phyloP scores from a whole-genome alignment of 164 flowering plant genomes.

The Houttuynia cordata region DNA sequence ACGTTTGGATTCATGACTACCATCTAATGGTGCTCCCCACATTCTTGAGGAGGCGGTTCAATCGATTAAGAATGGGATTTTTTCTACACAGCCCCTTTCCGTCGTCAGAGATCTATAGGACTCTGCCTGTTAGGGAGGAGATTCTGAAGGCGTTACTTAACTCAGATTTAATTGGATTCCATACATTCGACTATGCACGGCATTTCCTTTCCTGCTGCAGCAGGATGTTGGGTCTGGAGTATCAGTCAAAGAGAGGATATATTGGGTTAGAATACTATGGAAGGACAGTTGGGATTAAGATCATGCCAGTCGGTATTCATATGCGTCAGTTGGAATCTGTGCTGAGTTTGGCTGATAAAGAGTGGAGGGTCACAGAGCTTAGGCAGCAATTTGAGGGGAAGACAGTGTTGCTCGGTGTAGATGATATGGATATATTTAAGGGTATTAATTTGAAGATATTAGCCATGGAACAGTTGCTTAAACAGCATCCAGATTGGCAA shows the following conservation, averaged over 20 bases:
- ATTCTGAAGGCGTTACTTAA: conserved; percentile 60
- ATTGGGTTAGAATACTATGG: conserved; percentile 72
- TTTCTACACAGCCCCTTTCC: conserved; percentile 76
- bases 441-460: conserved; percentile 60
- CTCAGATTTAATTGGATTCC: conserved; percentile 66
- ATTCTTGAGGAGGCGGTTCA: conserved; percentile 54
- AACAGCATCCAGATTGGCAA: conserved; percentile 55
- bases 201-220: conserved; percentile 84
- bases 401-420: conserved; percentile 64
- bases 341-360: conserved; percentile 43
- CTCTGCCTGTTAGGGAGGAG: conserved; percentile 70
- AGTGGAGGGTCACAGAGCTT: conserved; percentile 55
- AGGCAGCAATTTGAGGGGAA: conserved; percentile 59
- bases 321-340: conserved; percentile 68
- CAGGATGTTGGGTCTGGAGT: conserved; percentile 69
- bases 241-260: conserved; percentile 73
- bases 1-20: conserved; percentile 76
- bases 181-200: conserved; percentile 81
- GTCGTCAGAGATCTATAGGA: conserved; percentile 71
- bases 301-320: conserved; percentile 73
- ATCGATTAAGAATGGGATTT: conserved; percentile 55
- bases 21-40: conserved; percentile 79
- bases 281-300: conserved; percentile 62
- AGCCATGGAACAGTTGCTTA: conserved; percentile 75
- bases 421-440: conserved; percentile 79